Evolutionary conservation across 2,329 filamentous ascomycete genomes (phyloP).

Genomic region (Fusarium vanettenii): DNA sequence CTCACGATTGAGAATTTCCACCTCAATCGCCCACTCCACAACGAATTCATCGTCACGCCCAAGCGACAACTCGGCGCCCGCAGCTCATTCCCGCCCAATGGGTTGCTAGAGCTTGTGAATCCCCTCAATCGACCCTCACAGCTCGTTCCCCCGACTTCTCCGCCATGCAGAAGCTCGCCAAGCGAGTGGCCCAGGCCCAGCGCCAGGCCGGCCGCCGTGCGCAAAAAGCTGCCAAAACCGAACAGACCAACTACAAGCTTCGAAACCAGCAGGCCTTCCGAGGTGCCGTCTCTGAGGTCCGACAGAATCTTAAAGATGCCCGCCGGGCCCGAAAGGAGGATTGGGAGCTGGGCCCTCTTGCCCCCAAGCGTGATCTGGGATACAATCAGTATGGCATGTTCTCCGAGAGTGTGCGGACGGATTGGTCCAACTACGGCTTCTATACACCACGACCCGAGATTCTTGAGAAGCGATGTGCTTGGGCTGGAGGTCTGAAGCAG

Average conservation of each 20-base stretch:
- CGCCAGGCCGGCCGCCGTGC: conserved; percentile 67
- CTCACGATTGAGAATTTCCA: conserved; percentile 44
- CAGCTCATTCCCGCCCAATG: conserved; percentile 41
- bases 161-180: conserved; percentile 77
- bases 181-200: conserved; percentile 74
- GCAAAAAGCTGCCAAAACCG: conserved; percentile 52
- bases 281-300: conserved; percentile 48
- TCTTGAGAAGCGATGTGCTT: conserved; percentile 59
- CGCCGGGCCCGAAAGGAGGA: conserved; percentile 74
- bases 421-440: conserved; percentile 49
- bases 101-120: conserved; percentile 38
- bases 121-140: conserved; percentile 11
- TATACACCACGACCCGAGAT: conserved; percentile 48
- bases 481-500: conserved; percentile 66
- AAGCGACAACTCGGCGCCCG: conserved; percentile 38
- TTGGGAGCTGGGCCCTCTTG: conserved; percentile 81
- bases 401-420: conserved; percentile 51
- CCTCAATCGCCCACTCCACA: conserved; percentile 36
- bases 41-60: conserved; percentile 40
- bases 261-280: conserved; percentile 48
- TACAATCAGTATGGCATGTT: conserved; percentile 70
- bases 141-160: conserved; percentile 11
- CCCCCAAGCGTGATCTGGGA: conserved; percentile 80
- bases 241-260: conserved; percentile 44
- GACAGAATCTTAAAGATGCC: conserved; percentile 53